Evolutionary conservation across 2,329 filamentous ascomycete species (phyloP).

Genomic region (Dryadomyces sulphureus): DNA sequence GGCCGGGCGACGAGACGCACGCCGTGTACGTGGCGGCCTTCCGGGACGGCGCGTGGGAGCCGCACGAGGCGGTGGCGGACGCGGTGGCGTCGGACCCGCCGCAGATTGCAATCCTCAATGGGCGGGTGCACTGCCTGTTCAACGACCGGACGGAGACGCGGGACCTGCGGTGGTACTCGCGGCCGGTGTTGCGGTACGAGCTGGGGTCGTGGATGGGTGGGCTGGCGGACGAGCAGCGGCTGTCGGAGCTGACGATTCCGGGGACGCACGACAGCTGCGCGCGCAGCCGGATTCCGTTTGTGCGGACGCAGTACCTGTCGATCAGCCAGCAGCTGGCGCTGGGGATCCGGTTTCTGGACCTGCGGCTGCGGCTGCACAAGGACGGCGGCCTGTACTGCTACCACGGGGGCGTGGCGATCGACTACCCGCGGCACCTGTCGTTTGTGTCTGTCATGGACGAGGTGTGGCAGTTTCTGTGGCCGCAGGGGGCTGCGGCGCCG

Average conservation of each 20-base stretch:
- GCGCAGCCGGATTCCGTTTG: constrained; percentile 35
- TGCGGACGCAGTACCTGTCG: constrained; percentile 55
- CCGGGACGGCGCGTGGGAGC: constrained; percentile 10
- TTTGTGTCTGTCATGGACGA: constrained; percentile 45
- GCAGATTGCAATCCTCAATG: constrained; percentile 16
- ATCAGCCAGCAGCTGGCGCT: constrained; percentile 50
- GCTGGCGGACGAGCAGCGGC: constrained; percentile 37
- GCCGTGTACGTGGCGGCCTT: constrained; percentile 12
- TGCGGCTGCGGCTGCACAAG: constrained; percentile 26
- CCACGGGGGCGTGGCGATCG: constrained; percentile 56
- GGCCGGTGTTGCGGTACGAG: constrained; percentile 16
- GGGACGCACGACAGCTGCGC: constrained; percentile 57
- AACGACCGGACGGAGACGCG: constrained; percentile 15
- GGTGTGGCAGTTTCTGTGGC: constrained; percentile 43
- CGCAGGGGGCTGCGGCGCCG: constrained; percentile 16
- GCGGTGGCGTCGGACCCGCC: constrained; percentile 13
- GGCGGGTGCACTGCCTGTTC: constrained; percentile 19
- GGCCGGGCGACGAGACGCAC: constrained; percentile 9
- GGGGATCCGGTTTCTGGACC: constrained; percentile 58
- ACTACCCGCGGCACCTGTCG: constrained; percentile 45
- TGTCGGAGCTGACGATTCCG: constrained; percentile 53
- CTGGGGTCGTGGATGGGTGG: constrained; percentile 48
- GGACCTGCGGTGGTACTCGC: constrained; percentile 21
- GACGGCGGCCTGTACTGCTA: constrained; percentile 46
- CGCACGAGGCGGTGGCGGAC: constrained; percentile 11